phyloP scores from a whole-genome alignment of 306 rosid genomes.

The Fragaria ananassa region DNA sequence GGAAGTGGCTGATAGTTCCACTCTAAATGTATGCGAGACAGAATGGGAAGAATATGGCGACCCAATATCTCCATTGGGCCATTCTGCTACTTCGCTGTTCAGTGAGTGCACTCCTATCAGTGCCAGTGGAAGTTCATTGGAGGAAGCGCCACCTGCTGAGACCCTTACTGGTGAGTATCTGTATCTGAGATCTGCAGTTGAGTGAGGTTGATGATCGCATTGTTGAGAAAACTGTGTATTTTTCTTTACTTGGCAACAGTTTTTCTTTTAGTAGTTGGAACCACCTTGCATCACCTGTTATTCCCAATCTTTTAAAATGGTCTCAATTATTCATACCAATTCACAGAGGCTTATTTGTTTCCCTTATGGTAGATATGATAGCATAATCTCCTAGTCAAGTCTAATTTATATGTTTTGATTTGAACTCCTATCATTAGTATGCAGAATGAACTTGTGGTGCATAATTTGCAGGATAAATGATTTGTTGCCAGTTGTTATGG shows the following conservation, averaged over 20 bases:
- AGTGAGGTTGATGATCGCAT: constrained; percentile 11
- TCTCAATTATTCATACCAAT: background rate
- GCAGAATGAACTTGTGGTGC: constrained; percentile 3
- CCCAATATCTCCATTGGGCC: constrained; percentile 60
- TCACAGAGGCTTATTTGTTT: background rate
- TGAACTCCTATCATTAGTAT: background rate
- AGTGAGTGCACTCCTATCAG: constrained; percentile 55
- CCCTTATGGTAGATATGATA: background rate
- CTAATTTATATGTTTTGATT: background rate
- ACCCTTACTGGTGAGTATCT: constrained; percentile 59
- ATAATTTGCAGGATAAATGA: background rate
- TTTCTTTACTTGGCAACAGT: background rate
- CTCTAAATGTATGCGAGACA: constrained; percentile 45
- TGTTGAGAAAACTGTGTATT: background rate
- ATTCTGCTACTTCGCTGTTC: constrained; percentile 55
- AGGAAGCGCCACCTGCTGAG: constrained; percentile 43
- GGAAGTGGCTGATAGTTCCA: constrained; percentile 53
- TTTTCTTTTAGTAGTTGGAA: background rate
- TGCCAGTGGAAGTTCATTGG: constrained; percentile 60
- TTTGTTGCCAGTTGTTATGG: background rate
- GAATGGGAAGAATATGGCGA: constrained; percentile 65
- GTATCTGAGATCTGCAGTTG: constrained; percentile 15
- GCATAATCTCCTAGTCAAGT: background rate
- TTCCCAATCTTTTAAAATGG: background rate
- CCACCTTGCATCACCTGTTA: background rate